phyloP scores from a whole-genome alignment of 139 green algal species.

The Chlorella sp. region DNA sequence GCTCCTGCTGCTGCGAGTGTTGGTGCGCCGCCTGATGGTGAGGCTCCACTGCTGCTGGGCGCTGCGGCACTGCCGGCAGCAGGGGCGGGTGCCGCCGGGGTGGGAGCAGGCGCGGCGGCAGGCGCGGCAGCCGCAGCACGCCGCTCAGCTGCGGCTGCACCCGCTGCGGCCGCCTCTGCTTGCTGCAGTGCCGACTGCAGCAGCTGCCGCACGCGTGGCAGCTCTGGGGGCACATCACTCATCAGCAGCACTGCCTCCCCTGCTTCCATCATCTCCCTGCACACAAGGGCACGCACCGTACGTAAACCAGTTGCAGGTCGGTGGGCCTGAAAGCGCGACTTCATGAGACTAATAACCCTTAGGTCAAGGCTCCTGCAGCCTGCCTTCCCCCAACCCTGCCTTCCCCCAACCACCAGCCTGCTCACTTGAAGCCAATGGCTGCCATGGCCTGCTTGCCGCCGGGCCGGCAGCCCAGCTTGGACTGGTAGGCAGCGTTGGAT shows the following conservation, averaged over 20 bases:
- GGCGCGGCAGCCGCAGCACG: not conserved
- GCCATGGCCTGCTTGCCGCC: constrained; percentile 46
- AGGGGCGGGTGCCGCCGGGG: too few relatives aligned
- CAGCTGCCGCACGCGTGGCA: not conserved
- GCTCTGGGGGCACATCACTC: constrained; percentile 9
- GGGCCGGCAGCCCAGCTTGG: constrained; percentile 30
- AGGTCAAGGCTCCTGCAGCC: too few relatives aligned
- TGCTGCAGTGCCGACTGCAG: constrained; percentile 33
- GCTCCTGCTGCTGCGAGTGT: too few relatives aligned
- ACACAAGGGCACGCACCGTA: not conserved
- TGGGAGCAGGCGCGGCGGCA: not conserved
- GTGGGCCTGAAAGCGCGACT: too few relatives aligned
- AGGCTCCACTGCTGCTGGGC: too few relatives aligned
- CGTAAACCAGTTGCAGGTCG: too few relatives aligned
- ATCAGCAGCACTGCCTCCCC: constrained; percentile 35
- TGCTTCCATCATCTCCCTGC: constrained; percentile 41
- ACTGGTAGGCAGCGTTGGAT: constrained; percentile 23
- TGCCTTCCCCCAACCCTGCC: too few relatives aligned
- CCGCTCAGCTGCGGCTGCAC: not conserved
- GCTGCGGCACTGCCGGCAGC: too few relatives aligned
- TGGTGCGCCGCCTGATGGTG: too few relatives aligned
- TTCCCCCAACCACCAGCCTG: too few relatives aligned
- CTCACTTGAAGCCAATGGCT: constrained; percentile 43
- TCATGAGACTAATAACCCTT: too few relatives aligned
- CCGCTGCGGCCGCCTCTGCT: constrained; percentile 2